These are phyloP conservation scores for Gracilaria caudata DNA, from an alignment of 23 red algal species.

Conservation along the genomic window DNA sequence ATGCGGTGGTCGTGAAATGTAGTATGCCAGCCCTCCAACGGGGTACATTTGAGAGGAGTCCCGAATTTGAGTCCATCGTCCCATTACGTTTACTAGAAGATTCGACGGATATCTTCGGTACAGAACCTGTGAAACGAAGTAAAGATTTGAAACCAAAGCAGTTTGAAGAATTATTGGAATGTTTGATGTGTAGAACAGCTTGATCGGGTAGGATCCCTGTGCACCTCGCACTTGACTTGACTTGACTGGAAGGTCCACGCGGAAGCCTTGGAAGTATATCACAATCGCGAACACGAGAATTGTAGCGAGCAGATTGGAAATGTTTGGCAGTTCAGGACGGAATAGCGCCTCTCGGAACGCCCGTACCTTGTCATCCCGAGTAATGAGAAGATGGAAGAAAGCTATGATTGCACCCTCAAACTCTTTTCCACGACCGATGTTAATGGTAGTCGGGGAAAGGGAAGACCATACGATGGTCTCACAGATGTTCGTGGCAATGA, in stretches of 20 bases:
- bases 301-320: slow-evolving; percentile 96
- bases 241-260: slow-evolving; percentile 96
- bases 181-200: slow-evolving; percentile 99
- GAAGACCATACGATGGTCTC: slow-evolving; percentile 99
- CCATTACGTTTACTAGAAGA: slow-evolving; percentile 87
- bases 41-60: slow-evolving; percentile 90
- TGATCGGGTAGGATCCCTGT: slow-evolving; percentile 93
- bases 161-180: slow-evolving; percentile 99
- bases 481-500: slow-evolving; percentile 99
- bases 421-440: slow-evolving; percentile 96
- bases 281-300: slow-evolving; percentile 94
- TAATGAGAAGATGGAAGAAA: slow-evolving; percentile 94
- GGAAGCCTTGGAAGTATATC: slow-evolving; percentile 99
- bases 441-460: slow-evolving; percentile 95
- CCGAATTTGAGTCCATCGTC: slow-evolving; percentile 82
- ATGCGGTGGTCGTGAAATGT: slow-evolving; percentile 95
- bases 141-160: slow-evolving; percentile 97
- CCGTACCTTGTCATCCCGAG: slow-evolving; percentile 87
- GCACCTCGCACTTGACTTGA: slow-evolving; percentile 86
- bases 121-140: slow-evolving; percentile 97
- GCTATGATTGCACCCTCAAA: slow-evolving; percentile 99
- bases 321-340: slow-evolving; percentile 97
- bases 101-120: slow-evolving; percentile 85
- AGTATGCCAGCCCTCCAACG: slow-evolving; percentile 95
- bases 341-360: slow-evolving; percentile 95